phyloP scores from a whole-genome alignment of 1,139 yeast genomes.

The Sugiyamaella pinicola region DNA sequence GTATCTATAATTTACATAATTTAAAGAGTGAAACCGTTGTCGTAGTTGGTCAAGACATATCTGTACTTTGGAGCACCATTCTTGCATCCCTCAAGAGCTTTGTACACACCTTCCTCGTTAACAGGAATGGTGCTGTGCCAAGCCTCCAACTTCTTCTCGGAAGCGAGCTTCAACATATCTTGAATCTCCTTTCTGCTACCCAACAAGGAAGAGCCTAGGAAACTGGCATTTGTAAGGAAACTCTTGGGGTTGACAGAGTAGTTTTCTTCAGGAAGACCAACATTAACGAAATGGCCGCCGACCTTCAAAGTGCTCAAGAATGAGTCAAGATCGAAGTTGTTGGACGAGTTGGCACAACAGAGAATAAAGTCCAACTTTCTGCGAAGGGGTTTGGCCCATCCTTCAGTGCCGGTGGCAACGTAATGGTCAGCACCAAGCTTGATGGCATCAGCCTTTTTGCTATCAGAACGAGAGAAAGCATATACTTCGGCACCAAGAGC shows the following conservation, averaged over 20 bases:
- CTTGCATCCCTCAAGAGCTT: constrained; percentile 15
- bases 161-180: constrained; percentile 34
- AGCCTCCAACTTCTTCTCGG: constrained; percentile 29
- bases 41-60: constrained; percentile 19
- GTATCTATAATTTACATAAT: not conserved
- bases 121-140: constrained; percentile 28
- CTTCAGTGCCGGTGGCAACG: constrained; percentile 20
- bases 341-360: constrained; percentile 34
- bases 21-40: constrained; percentile 17
- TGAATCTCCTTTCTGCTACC: constrained; percentile 34
- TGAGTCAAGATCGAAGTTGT: constrained; percentile 33
- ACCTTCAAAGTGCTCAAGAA: constrained; percentile 32
- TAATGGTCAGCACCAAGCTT: constrained; percentile 43
- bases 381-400: constrained; percentile 25
- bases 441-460: constrained; percentile 50
- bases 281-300: constrained; percentile 36
- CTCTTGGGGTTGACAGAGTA: constrained; percentile 19
- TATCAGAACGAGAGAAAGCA: constrained; percentile 51
- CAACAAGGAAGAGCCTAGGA: constrained; percentile 30
- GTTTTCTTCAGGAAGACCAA: constrained; percentile 23
- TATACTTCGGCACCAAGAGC: constrained; percentile 57
- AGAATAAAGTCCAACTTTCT: constrained; percentile 36
- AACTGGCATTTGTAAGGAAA: constrained; percentile 14
- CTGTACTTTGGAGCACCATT: constrained; percentile 17
- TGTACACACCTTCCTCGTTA: constrained; percentile 27